A percentile compares a stretch with the other conserved stretches of the same genome.
Evolutionary conservation across 2,329 filamentous ascomycete genomes (phyloP).

Genomic region (Ophiostoma perfectum): DNA sequence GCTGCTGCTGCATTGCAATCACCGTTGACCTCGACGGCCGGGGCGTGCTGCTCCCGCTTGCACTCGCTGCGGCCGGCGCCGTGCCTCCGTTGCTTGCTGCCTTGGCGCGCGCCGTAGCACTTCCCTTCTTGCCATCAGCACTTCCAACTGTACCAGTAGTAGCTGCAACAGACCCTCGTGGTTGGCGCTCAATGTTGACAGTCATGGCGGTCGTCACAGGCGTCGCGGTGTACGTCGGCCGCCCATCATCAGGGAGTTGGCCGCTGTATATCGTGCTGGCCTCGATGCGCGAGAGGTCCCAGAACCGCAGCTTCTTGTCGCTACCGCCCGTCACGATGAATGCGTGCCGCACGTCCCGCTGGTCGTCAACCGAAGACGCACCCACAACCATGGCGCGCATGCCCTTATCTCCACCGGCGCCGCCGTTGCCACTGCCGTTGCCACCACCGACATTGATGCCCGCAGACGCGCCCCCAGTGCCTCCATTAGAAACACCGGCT

Average conservation of each 20-base stretch:
- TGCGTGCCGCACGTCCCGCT: constrained; percentile 68
- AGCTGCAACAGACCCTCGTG: constrained; percentile 26
- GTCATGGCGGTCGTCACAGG: constrained; percentile 59
- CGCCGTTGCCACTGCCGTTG: too few species aligned
- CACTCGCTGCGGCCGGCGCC: constrained; percentile 35
- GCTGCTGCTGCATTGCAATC: constrained; percentile 81
- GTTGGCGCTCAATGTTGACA: constrained; percentile 60
- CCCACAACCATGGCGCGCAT: constrained; percentile 70
- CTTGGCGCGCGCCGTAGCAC: constrained; percentile 4
- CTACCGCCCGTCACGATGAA: constrained; percentile 84
- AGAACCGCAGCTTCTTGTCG: constrained; percentile 88
- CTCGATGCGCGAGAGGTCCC: constrained; percentile 78
- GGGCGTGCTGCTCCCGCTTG: constrained; percentile 27
- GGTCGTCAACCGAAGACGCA: constrained; percentile 37
- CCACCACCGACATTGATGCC: too few species aligned
- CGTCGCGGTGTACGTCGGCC: constrained; percentile 64
- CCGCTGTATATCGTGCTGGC: constrained; percentile 77
- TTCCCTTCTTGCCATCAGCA: constrained; percentile 28
- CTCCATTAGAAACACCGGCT: constrained; percentile 37
- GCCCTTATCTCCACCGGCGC: constrained; percentile 55
- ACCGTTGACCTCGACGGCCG: constrained; percentile 70
- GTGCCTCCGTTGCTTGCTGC: constrained; percentile 21
- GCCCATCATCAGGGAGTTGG: constrained; percentile 61
- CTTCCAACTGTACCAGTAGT: constrained; percentile 17
- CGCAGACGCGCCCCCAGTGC: not conserved